Conservation (phyloP, 106 monocot genomes). For the Dioscorea zingiberensis region DNA sequence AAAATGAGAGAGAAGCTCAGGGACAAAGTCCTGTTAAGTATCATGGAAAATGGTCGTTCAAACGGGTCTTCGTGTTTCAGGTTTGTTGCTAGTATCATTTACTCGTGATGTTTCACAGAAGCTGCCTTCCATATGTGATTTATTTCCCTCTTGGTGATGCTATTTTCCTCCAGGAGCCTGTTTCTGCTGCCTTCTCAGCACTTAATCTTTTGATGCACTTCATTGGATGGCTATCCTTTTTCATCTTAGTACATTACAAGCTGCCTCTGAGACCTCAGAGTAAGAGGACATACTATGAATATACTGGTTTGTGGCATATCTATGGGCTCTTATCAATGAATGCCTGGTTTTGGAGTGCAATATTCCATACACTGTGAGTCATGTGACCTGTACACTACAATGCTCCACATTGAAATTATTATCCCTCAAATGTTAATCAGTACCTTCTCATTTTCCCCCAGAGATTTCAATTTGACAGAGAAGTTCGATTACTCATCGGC, state of each 20-base stretch:
- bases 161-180: slow-evolving; percentile 62
- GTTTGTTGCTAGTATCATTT: slow-evolving; percentile 21
- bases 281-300: slow-evolving; percentile 86
- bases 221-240: slow-evolving; percentile 84
- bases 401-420: too few relatives aligned
- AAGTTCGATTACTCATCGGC: slow-evolving; percentile 92
- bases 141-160: neutral
- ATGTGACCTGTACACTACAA: neutral
- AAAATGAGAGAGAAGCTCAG: slow-evolving; percentile 44
- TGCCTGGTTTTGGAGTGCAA: slow-evolving; percentile 95
- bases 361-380: slow-evolving; percentile 80
- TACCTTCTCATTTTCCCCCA: slow-evolving; percentile 15
- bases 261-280: slow-evolving; percentile 73
- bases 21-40: slow-evolving; percentile 74
- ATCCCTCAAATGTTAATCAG: too few relatives aligned
- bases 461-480: slow-evolving; percentile 85
- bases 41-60: slow-evolving; percentile 95
- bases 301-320: slow-evolving; percentile 87
- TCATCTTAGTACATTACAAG: slow-evolving; percentile 58
- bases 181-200: slow-evolving; percentile 75
- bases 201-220: slow-evolving; percentile 85
- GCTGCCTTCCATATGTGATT: neutral
- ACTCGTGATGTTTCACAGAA: too few relatives aligned
- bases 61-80: slow-evolving; percentile 70
- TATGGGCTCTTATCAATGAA: slow-evolving; percentile 87